Percentiles rank a stretch among this genome's conserved stretches.
phyloP scores from a whole-genome alignment of 805 yeast species.

The Cyberlindnera euphorbiiphila region DNA sequence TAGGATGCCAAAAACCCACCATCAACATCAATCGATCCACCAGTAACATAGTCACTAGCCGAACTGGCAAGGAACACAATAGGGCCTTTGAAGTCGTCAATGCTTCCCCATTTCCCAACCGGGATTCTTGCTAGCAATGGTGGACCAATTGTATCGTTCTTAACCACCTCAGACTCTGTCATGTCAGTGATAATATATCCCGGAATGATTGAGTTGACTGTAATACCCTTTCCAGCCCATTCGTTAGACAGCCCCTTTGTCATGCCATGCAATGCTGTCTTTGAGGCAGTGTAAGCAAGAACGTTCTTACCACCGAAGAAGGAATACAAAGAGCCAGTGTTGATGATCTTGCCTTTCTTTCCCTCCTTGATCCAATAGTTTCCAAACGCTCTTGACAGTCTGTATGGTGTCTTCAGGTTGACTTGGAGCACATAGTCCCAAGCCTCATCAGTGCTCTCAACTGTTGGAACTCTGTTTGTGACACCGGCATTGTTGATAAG shows the following conservation, averaged over 20 bases:
- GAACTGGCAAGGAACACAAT: slow-evolving; percentile 79
- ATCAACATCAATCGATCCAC: slow-evolving; percentile 69
- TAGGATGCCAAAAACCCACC: no score
- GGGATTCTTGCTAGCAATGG: slow-evolving; percentile 39
- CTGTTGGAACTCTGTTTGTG: slow-evolving; percentile 60
- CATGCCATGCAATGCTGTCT: slow-evolving; percentile 74
- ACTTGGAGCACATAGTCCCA: slow-evolving; percentile 71
- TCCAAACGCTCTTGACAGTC: slow-evolving; percentile 73
- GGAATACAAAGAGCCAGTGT: slow-evolving; percentile 71
- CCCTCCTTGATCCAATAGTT: slow-evolving; percentile 50
- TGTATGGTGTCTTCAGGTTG: slow-evolving; percentile 75
- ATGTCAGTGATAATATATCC: slow-evolving; percentile 47
- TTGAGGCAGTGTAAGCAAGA: slow-evolving; percentile 80
- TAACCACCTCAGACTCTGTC: slow-evolving; percentile 31
- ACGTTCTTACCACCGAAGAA: slow-evolving; percentile 22
- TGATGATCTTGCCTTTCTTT: slow-evolving; percentile 62
- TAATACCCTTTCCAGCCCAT: slow-evolving; percentile 42
- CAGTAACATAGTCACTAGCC: slow-evolving; percentile 74
- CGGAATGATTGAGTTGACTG: slow-evolving; percentile 47
- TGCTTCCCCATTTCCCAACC: slow-evolving; percentile 44
- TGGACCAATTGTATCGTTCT: slow-evolving; percentile 27
- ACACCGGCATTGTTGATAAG: slow-evolving; percentile 89
- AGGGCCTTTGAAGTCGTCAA: slow-evolving; percentile 56
- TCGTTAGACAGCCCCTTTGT: slow-evolving; percentile 66
- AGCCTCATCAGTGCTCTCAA: slow-evolving; percentile 33